phyloP scores from a whole-genome alignment of 176 grass and related monocot species.

The Eragrostis curvula region DNA sequence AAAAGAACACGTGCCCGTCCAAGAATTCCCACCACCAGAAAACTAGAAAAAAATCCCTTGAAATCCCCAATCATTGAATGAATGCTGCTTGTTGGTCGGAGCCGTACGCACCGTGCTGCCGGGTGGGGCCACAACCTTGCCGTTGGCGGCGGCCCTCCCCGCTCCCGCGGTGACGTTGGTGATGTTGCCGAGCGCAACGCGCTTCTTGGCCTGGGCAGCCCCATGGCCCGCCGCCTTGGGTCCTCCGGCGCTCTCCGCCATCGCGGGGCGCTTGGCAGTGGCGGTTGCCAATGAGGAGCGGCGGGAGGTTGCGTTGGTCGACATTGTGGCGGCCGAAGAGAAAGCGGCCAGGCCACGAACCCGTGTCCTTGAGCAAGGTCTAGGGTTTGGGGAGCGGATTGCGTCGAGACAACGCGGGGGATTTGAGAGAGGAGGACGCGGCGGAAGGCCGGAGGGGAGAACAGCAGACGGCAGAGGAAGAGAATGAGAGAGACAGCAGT shows the following conservation, averaged over 20 bases:
- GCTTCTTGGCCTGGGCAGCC: slow-evolving; percentile 80
- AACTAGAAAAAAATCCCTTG: background rate
- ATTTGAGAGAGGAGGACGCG: background rate
- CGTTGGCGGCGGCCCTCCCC: slow-evolving; percentile 23
- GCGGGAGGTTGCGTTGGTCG: slow-evolving; percentile 41
- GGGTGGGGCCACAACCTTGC: slow-evolving; percentile 37
- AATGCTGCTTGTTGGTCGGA: background rate
- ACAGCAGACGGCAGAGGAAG: too few species aligned
- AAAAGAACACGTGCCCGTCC: background rate
- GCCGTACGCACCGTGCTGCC: slow-evolving; percentile 45
- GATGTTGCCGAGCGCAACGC: slow-evolving; percentile 82
- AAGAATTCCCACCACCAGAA: background rate
- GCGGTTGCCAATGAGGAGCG: slow-evolving; percentile 43
- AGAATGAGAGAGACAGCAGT: background rate
- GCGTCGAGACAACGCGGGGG: slow-evolving; percentile 16
- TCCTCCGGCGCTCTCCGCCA: slow-evolving; percentile 43
- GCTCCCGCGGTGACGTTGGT: slow-evolving; percentile 49
- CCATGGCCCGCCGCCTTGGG: slow-evolving; percentile 34
- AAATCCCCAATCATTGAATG: background rate
- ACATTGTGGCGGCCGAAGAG: slow-evolving; percentile 39
- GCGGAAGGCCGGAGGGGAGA: too few species aligned
- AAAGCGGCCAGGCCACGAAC: background rate
- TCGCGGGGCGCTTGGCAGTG: slow-evolving; percentile 58
- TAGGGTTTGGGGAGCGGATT: background rate
- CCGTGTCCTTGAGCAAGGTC: too few species aligned